Evolutionary conservation across 2,329 filamentous ascomycete genomes (phyloP), one percentile per base, ranked within the genome.

Genomic region (Xylariaceae sp.): DNA sequence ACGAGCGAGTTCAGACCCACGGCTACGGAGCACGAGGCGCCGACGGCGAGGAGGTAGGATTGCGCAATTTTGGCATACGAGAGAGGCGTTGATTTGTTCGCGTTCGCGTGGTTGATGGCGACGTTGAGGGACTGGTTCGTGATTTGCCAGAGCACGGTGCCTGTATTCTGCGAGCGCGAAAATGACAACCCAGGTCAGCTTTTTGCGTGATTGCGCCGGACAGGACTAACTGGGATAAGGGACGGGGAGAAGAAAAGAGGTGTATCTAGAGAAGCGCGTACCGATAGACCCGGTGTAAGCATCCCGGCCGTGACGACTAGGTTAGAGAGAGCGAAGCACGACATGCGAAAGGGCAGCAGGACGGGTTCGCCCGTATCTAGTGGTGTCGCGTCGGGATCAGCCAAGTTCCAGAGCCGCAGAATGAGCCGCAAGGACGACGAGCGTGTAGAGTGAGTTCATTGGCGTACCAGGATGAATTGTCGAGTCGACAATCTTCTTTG

Each of bases 81-180:
- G 59, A 97, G 81, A 1, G 92, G 90, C 2, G 90, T 92, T 37
- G 91, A 96, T 73, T 99, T 99, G 81, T 99, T 99, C 59, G 92
- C 90, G 71, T 99, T 99, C 68, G 92, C 89, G 70, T 85, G 91
- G 80, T 99, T 99, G 79, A 99, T 92, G 62, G 90, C 92, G 26
- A 99, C 94, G 71, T 99, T 99, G 65, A 99, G 86, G 12, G 92
- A 96, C 76, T 99, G 94, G 74, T 99, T 99, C 62, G 88, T 84
- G 54, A 96, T 84, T 74, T 99, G 94, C 94, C 94, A 99, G 61
- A 87, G 86, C 36, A 97, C 79, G 5, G 90, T 96, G 49, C 92
- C 94, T 40, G 81, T 80, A 42, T 87, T 96, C 80, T 88, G 61
- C 26, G 48, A 36, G 36, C 45, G 55, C 41, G 43, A 34, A 22